Evolutionary conservation across 176 grass and related monocot species (phyloP).

Genomic region (Neostapfia colusana): DNA sequence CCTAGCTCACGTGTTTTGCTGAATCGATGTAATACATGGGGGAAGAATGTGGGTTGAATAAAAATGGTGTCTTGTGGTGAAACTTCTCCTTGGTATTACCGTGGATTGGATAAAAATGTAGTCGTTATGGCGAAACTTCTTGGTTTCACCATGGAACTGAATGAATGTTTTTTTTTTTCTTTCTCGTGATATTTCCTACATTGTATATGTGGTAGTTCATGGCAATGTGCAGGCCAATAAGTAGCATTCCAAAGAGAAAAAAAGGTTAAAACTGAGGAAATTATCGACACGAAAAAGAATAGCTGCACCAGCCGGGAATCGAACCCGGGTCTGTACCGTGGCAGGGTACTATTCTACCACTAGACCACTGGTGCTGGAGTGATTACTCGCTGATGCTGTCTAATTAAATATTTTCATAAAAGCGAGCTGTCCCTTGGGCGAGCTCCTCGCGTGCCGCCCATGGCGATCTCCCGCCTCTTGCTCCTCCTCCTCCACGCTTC

Average conservation of each 20-base stretch:
- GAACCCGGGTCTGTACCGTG: slow-evolving; percentile 73
- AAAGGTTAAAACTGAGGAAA: too few relatives aligned
- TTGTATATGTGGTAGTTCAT: neutral
- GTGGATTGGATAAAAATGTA: too few relatives aligned
- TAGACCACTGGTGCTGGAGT: slow-evolving; percentile 58
- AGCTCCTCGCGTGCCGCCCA: slow-evolving; percentile 23
- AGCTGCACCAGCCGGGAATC: slow-evolving; percentile 56
- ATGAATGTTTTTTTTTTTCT: neutral
- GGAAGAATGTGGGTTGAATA: neutral
- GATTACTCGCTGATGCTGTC: neutral
- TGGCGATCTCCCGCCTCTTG: slow-evolving; percentile 45
- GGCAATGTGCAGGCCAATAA: neutral
- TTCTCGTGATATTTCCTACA: neutral
- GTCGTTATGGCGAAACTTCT: too few relatives aligned
- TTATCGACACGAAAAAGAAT: too few relatives aligned
- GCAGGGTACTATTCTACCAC: slow-evolving; percentile 86
- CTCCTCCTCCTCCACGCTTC: slow-evolving; percentile 37
- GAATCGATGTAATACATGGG: neutral
- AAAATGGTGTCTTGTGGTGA: neutral
- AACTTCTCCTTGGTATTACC: neutral
- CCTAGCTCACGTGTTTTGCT: neutral
- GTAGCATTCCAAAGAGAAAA: neutral
- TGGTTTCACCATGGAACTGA: neutral
- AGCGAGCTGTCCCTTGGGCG: neutral
- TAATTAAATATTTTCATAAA: too few relatives aligned